phyloP scores from a whole-genome alignment of 2,329 filamentous ascomycete species.

The Ophiocordyceps camponoti-floridani region DNA sequence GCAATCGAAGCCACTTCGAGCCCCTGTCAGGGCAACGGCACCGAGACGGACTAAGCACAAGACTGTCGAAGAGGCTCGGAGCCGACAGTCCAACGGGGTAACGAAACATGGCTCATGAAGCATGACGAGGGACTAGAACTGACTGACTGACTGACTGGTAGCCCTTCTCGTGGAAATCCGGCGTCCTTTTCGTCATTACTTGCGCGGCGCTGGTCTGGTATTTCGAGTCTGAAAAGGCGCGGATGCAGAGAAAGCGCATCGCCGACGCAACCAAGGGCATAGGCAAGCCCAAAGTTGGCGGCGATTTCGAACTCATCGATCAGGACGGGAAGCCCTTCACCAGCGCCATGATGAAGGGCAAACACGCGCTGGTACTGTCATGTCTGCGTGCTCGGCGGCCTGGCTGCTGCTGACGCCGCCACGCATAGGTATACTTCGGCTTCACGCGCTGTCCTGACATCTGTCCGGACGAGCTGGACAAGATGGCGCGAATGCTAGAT shows the following conservation, averaged over 20 bases:
- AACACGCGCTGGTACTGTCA: constrained; percentile 51
- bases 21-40: constrained; percentile 13
- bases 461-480: constrained; percentile 96
- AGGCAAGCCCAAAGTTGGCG: constrained; percentile 83
- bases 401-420: not conserved
- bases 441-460: constrained; percentile 98
- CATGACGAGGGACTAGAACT: not conserved
- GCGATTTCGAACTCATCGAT: constrained; percentile 66
- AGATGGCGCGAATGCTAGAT: constrained; percentile 95
- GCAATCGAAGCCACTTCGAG: constrained; percentile 14
- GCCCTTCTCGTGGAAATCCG: constrained; percentile 91
- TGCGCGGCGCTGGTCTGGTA: constrained; percentile 69
- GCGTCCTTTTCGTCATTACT: constrained; percentile 64
- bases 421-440: constrained; percentile 77
- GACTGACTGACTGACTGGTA: constrained; percentile 14
- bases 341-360: constrained; percentile 67
- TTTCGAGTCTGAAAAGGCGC: constrained; percentile 82
- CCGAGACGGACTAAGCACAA: constrained; percentile 25
- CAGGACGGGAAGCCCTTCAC: constrained; percentile 65
- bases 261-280: constrained; percentile 88
- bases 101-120: constrained; percentile 5
- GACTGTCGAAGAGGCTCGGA: constrained; percentile 41
- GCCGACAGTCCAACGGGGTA: constrained; percentile 38
- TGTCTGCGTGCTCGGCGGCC: not conserved
- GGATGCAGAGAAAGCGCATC: constrained; percentile 75